A percentile compares a stretch with the other conserved stretches of the same genome.
phyloP scores from a whole-genome alignment of 2,329 filamentous ascomycete species.

The Colletotrichum siamense region DNA sequence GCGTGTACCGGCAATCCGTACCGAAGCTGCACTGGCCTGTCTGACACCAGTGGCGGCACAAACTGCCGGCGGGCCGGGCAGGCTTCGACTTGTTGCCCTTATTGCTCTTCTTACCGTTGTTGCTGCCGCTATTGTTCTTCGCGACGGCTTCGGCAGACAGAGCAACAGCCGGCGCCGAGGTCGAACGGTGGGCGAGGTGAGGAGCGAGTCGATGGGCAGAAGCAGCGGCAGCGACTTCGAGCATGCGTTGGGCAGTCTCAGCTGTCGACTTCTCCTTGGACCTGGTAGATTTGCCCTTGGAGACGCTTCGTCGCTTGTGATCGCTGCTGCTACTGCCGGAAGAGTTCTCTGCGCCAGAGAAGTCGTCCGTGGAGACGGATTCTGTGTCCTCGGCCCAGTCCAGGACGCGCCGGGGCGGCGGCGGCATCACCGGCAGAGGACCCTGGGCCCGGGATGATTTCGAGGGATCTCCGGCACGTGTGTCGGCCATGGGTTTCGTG shows the following conservation, averaged over 20 bases:
- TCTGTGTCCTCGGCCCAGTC: constrained; percentile 21
- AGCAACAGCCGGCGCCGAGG: neutral
- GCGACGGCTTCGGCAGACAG: neutral
- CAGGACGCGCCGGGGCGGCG: neutral
- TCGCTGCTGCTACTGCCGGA: neutral
- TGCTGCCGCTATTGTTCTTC: neutral
- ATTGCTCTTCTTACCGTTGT: neutral
- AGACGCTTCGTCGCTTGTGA: neutral
- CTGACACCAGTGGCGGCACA: constrained; percentile 55
- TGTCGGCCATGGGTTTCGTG: neutral
- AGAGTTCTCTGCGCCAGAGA: constrained; percentile 1
- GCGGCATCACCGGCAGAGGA: neutral
- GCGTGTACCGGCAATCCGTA: constrained; percentile 45
- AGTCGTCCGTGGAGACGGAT: constrained; percentile 12
- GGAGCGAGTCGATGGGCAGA: neutral
- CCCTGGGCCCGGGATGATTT: neutral
- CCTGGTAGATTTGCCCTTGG: neutral
- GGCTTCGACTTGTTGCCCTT: neutral
- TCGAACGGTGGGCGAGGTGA: neutral
- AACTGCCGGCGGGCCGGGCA: constrained; percentile 15
- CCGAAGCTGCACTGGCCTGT: constrained; percentile 53
- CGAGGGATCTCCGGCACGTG: neutral
- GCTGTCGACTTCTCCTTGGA: neutral
- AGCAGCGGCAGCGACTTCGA: neutral
- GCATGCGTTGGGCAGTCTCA: neutral